Percentiles rank a stretch among this genome's conserved stretches.
These are phyloP conservation scores for Rhypophila decipiens DNA, from an alignment of 495 filamentous ascomycete genomes.

Conservation along the genomic window DNA sequence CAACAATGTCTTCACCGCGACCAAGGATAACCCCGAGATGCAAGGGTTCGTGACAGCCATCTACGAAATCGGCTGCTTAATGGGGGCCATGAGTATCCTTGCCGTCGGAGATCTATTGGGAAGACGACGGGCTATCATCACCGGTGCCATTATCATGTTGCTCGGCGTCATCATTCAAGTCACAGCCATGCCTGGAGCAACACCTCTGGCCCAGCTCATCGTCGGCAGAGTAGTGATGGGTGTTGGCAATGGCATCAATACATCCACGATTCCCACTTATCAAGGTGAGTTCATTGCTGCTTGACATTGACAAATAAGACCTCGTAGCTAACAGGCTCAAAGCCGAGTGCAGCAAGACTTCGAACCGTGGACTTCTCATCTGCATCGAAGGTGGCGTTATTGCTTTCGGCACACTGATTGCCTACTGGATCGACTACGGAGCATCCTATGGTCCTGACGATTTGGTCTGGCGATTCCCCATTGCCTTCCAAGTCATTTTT, in stretches of 20 bases:
- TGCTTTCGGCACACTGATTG: slow-evolving; percentile 70
- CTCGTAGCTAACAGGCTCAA: too few relatives aligned
- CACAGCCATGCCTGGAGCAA: slow-evolving; percentile 38
- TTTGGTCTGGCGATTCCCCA: slow-evolving; percentile 73
- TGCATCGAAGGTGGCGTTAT: slow-evolving; percentile 79
- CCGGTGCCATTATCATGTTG: slow-evolving; percentile 66
- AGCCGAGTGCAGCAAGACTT: slow-evolving; percentile 62
- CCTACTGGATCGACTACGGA: slow-evolving; percentile 82
- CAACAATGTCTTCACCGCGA: slow-evolving; percentile 62
- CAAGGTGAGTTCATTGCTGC: slow-evolving; percentile 53
- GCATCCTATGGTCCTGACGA: slow-evolving; percentile 59
- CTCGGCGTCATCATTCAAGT: slow-evolving; percentile 66
- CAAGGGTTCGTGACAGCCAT: slow-evolving; percentile 78
- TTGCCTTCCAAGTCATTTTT: slow-evolving; percentile 75
- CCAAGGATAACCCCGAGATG: slow-evolving; percentile 60
- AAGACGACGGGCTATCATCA: slow-evolving; percentile 47
- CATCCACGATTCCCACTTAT: slow-evolving; percentile 71
- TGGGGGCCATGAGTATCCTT: slow-evolving; percentile 67
- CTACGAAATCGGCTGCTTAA: slow-evolving; percentile 73
- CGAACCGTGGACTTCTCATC: slow-evolving; percentile 74
- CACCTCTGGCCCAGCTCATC: slow-evolving; percentile 60
- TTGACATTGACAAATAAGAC: too few relatives aligned
- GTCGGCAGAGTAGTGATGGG: slow-evolving; percentile 69
- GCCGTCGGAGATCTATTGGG: slow-evolving; percentile 63
- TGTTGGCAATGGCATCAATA: slow-evolving; percentile 73